Evolutionary conservation across 176 grass and related monocot genomes (phyloP).

Genomic region (Hsuehochloa calcarea): DNA sequence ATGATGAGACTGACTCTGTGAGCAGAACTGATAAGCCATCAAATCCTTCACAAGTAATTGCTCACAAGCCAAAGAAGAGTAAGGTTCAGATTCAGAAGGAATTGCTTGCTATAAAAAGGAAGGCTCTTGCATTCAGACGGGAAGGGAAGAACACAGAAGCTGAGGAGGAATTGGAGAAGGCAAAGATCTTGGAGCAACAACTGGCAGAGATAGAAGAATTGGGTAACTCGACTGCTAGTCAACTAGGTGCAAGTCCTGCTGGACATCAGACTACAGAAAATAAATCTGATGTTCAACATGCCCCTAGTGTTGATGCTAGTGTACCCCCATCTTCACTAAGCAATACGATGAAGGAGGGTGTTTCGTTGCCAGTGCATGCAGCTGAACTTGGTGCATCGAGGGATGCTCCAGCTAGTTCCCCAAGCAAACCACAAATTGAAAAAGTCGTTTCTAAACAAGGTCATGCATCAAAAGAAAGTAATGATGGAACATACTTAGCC

Average conservation of each 20-base stretch:
- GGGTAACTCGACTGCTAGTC: slow-evolving; percentile 10
- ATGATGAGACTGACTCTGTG: slow-evolving; percentile 44
- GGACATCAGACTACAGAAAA: slow-evolving; percentile 11
- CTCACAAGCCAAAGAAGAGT: slow-evolving; percentile 53
- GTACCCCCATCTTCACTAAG: not conserved
- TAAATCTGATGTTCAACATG: not conserved
- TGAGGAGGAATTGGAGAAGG: slow-evolving; percentile 81
- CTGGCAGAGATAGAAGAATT: slow-evolving; percentile 64
- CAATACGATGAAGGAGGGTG: not conserved
- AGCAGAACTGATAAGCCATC: slow-evolving; percentile 28
- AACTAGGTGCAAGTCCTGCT: slow-evolving; percentile 22
- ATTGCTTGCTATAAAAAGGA: slow-evolving; percentile 82
- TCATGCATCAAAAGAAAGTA: not conserved
- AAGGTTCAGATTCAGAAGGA: slow-evolving; percentile 84
- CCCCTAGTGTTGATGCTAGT: slow-evolving; percentile 20
- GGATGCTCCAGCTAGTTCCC: not conserved
- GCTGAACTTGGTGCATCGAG: not conserved
- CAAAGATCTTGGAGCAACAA: slow-evolving; percentile 76
- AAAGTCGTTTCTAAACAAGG: not conserved
- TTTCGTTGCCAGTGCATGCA: slow-evolving; percentile 16
- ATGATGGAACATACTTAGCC: not conserved
- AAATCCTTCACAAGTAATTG: slow-evolving; percentile 21
- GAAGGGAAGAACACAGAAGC: slow-evolving; percentile 70
- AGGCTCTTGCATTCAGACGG: slow-evolving; percentile 70
- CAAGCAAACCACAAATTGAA: not conserved